Conservation (phyloP, 2,329 filamentous ascomycete species). For the Xylaria sp. region DNA sequence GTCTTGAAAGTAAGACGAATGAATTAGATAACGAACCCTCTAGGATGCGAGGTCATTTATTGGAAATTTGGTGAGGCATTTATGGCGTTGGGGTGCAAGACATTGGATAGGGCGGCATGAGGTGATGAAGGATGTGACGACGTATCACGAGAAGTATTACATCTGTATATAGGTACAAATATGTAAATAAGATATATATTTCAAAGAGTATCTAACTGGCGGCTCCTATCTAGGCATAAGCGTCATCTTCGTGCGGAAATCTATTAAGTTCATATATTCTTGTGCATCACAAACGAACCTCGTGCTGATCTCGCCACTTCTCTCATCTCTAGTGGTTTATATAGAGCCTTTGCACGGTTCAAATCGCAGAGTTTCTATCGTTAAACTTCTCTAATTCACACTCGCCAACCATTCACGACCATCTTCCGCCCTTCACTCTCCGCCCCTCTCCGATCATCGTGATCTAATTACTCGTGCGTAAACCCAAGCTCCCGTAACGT, state of each 20-base stretch:
- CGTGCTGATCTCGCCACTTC: conserved; percentile 3
- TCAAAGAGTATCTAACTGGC: conserved; percentile 11
- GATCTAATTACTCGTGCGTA: conserved; percentile 57
- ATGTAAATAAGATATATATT: conserved; percentile 28
- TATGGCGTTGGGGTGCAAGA: conserved; percentile 25
- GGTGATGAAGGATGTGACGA: conserved; percentile 11
- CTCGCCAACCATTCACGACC: conserved; percentile 9
- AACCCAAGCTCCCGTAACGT: conserved; percentile 80
- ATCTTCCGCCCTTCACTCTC: background rate
- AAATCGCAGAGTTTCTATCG: background rate
- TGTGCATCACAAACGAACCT: background rate
- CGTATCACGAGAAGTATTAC: conserved; percentile 1
- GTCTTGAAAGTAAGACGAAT: background rate
- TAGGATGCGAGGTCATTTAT: background rate
- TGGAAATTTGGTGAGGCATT: conserved; percentile 22
- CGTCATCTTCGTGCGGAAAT: background rate
- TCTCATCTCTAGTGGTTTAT: conserved; percentile 1
- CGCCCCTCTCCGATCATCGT: background rate
- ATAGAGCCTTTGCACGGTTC: background rate
- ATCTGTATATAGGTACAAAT: conserved; percentile 20
- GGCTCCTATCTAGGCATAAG: background rate
- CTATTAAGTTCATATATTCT: background rate
- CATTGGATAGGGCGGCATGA: conserved; percentile 11
- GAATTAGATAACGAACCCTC: conserved; percentile 7
- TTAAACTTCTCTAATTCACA: background rate